Base-by-base conservation (phyloP, 1,284 basidiomycete genomes). In the Ceratobasidium sp. region DNA sequence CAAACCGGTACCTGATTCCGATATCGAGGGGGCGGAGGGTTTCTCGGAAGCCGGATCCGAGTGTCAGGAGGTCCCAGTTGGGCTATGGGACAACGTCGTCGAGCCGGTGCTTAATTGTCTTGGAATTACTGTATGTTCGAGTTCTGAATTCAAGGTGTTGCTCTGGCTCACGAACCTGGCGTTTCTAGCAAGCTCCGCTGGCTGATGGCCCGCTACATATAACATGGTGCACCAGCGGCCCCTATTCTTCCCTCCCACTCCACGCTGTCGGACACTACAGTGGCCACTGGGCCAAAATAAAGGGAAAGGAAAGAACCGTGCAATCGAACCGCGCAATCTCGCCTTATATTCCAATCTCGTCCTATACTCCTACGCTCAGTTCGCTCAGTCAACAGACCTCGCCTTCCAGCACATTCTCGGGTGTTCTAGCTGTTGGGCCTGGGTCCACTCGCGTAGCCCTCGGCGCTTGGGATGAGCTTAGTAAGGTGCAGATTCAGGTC, bases 231-330 rank as follows among this genome's bases (percentile, higher is more conserved):
- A 39, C 58, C 2, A 61, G 29, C 9, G 58, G 58, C 9, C 8
- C 37, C 8, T n/a, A 37, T 13, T 34, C 58, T 13, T 61, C 37
- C n/a, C 58, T 61, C 9, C 58, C 58, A 14, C 58, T 61, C 31
- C 58, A 61, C 37, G 58, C 58, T 9, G 58, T 31, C n/a, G 58
- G 58, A 16, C 7, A 39, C 31, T 61, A 61, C 34, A 31, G 8
- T 31, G 16, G 22, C n/a, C 29, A 5, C 11, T n/a, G n/a, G n/a
- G n/a, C n/a, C n/a, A n/a, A n/a, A n/a, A n/a, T n/a, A n/a, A n/a
- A n/a, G n/a, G n/a, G n/a, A n/a, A n/a, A n/a, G n/a, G n/a, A n/a
- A n/a, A 39, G 58, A 11, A n/a, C 58, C 3, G 9, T 39, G n/a
- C 34, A 13, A 29, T 39, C 37, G 22, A 61, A 61, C 31, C 34